Conservation (phyloP, 2,329 filamentous ascomycete genomes). For the Botrytis deweyae region DNA sequence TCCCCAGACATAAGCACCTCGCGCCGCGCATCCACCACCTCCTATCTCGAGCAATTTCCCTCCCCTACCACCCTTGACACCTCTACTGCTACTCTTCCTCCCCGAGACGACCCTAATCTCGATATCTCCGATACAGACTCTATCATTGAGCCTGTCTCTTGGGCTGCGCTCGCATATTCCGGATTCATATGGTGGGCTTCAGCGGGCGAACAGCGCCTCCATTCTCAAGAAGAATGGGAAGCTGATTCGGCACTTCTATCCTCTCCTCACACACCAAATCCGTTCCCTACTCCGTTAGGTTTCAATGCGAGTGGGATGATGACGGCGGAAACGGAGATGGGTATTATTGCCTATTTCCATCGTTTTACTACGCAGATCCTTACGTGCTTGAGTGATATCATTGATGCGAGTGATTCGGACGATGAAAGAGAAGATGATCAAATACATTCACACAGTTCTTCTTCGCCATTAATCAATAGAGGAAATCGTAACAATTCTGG, state of each 20-base stretch:
- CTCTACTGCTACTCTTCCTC: conserved; percentile 31
- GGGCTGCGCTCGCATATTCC: conserved; percentile 74
- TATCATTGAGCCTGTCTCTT: conserved; percentile 62
- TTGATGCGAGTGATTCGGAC: conserved; percentile 47
- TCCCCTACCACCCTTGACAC: conserved; percentile 22
- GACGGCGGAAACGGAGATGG: conserved; percentile 56
- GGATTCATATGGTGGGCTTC: conserved; percentile 91
- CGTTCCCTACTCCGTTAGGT: conserved; percentile 42
- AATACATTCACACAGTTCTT: background rate
- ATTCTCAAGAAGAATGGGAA: conserved; percentile 60
- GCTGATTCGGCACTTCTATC: conserved; percentile 55
- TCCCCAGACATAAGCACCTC: conserved; percentile 24
- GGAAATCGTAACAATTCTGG: background rate
- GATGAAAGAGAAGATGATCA: conserved; percentile 40
- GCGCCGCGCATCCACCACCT: conserved; percentile 21
- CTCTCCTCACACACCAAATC: conserved; percentile 18
- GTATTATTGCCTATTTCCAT: conserved; percentile 79
- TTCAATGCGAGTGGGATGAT: conserved; percentile 13
- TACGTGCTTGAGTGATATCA: conserved; percentile 59
- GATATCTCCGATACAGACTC: conserved; percentile 52
- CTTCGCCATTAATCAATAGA: background rate
- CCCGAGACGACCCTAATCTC: conserved; percentile 42
- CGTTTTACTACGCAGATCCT: conserved; percentile 68
- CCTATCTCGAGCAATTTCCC: conserved; percentile 29
- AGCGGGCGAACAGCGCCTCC: conserved; percentile 68